A percentile compares a stretch with the other conserved stretches of the same genome.
Evolutionary conservation across 129 eudicot species (phyloP).

Genomic region (Arctium minus): DNA sequence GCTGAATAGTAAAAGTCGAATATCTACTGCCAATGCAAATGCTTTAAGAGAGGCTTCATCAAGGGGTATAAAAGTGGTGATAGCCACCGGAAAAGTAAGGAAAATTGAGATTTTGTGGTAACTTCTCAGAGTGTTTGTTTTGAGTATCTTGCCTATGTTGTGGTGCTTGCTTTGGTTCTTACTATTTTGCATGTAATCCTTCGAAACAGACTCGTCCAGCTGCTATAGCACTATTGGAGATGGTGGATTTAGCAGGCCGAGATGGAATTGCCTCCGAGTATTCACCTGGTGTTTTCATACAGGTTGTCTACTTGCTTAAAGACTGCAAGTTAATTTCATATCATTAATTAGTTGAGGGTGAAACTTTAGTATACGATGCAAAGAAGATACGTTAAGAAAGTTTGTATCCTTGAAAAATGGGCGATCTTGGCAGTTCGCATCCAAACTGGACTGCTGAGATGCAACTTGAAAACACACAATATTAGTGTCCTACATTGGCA

Average conservation of each 20-base stretch:
- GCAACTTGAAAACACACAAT: not conserved
- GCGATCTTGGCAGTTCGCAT: not conserved
- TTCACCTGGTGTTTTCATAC: slow-evolving; percentile 89
- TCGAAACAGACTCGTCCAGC: slow-evolving; percentile 76
- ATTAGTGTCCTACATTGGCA: not conserved
- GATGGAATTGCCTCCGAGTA: slow-evolving; percentile 77
- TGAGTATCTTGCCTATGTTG: slow-evolving; percentile 4
- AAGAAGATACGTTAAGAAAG: not conserved
- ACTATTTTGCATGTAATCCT: not conserved
- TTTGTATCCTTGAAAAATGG: not conserved
- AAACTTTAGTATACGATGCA: not conserved
- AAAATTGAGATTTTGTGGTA: not conserved
- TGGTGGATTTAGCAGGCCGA: slow-evolving; percentile 72
- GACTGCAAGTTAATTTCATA: not conserved
- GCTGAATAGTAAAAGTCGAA: slow-evolving; percentile 86
- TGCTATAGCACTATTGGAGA: slow-evolving; percentile 56
- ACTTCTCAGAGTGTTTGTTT: not conserved
- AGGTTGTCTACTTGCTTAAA: slow-evolving; percentile 39
- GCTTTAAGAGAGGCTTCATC: slow-evolving; percentile 84
- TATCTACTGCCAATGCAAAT: slow-evolving; percentile 57
- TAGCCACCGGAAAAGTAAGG: slow-evolving; percentile 97
- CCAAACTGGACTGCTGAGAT: not conserved
- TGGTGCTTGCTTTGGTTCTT: slow-evolving; percentile 5
- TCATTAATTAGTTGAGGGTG: not conserved
- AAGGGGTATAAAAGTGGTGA: slow-evolving; percentile 83